Base-by-base conservation (phyloP, 805 yeast species). In the Metschnikowia similis region DNA sequence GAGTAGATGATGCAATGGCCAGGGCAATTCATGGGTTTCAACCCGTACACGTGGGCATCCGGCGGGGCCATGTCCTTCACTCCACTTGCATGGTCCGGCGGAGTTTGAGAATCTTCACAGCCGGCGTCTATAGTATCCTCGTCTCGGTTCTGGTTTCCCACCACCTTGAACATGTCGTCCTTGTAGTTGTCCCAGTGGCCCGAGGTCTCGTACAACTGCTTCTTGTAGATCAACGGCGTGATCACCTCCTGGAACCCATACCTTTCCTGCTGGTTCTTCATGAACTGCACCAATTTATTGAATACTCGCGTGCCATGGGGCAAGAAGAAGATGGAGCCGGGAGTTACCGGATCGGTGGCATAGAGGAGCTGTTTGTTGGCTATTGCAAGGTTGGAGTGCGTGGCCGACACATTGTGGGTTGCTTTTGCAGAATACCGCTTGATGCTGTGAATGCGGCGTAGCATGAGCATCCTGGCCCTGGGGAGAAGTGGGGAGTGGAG, bases 161-260 rank as follows among this genome's bases (percentile, higher is more conserved):
- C 84, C 1, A 91, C 96, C 59, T 81, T 78, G 64, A 91, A 92
- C 99, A 92, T 92, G 66, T 92, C 98, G 35, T 88, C 92, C 58
- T 88, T 81, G 65, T 94, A 92, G 63, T 92, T 91, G 10, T 84
- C 87, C 97, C 97, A 92, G 69, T 94, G 99, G 0, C 98, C 98
- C 9, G 96, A 86, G 45, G 77, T 81, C 66, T 90, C 86, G 97
- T 97, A 94, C 14, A 94, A 71, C 35, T 82, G 79, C 50, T 83
- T 84, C 58, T 85, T 87, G 70, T 85, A 94, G 11, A 94, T 85
- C 56, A 92, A 75, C 1, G 99, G 99, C 0, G 97, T 88, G 28
- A 92, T 81, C 6, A 94, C 97, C 68, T 94, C 98, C 51, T 87
- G 83, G 62, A 90, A 94, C 0, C 96, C 96, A 58, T 84, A 86